These are phyloP conservation scores for Colletotrichum gigasporum DNA, from an alignment of 2,329 filamentous ascomycete species.

Conservation along the genomic window DNA sequence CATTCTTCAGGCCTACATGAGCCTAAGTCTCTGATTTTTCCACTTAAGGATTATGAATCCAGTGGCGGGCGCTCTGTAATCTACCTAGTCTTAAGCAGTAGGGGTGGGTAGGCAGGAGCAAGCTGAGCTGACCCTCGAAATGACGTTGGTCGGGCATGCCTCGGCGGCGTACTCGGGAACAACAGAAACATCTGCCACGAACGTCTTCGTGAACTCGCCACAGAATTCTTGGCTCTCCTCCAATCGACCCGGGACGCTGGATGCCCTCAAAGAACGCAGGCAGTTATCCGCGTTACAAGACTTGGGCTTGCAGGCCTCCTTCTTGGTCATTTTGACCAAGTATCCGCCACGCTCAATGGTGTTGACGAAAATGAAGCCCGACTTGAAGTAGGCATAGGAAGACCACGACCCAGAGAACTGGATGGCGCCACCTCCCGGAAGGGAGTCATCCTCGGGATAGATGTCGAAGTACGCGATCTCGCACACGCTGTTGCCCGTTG, in stretches of 20 bases:
- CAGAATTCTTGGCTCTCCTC: conserved; percentile 36
- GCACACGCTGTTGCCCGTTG: conserved; percentile 49
- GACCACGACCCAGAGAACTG: conserved; percentile 54
- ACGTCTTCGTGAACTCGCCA: conserved; percentile 32
- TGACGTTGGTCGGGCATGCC: conserved; percentile 33
- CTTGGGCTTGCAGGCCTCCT: conserved; percentile 35
- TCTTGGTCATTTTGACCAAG: conserved; percentile 45
- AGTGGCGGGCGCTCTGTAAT: too few relatives aligned
- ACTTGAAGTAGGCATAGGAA: conserved; percentile 53
- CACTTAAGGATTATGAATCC: too few relatives aligned
- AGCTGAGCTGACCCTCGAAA: conserved; percentile 36
- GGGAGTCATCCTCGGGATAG: conserved; percentile 56
- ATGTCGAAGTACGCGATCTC: conserved; percentile 58
- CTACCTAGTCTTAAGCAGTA: conserved; percentile 5
- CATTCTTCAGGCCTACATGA: too few relatives aligned
- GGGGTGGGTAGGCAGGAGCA: conserved; percentile 36
- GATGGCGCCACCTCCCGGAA: conserved; percentile 45
- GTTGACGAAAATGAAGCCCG: conserved; percentile 52
- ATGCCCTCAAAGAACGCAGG: conserved; percentile 34
- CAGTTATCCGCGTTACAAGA: conserved; percentile 36
- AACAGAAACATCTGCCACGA: conserved; percentile 32
- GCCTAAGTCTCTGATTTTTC: too few relatives aligned
- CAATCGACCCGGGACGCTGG: conserved; percentile 29
- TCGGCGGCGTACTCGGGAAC: conserved; percentile 33
- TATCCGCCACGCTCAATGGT: conserved; percentile 54